Base-by-base conservation (phyloP, 805 yeast species). In the Kodamaea laetipori region DNA sequence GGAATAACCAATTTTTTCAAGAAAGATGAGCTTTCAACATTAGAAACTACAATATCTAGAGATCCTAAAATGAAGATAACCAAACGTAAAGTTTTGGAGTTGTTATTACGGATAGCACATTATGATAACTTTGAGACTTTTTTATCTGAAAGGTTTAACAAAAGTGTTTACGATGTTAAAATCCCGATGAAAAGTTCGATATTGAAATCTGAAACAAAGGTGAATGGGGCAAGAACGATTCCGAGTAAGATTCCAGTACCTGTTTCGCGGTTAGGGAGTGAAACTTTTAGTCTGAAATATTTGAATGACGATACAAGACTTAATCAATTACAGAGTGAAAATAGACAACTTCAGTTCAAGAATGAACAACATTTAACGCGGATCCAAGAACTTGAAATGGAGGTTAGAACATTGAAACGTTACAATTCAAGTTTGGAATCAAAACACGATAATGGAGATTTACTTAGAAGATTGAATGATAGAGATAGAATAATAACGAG, bases 41-140 rank as follows among this genome's bases (percentile, higher is more conserved):
- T 52, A 28, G 35, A 41, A 11, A 48, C 43, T 32, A 44, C 50
- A 43, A 41, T 46, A 16, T 38, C 15, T 12, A 46, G 36, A 13
- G 47, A 33, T 12, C 55, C 55, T 2, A 23, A 12, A 26, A 36
- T 46, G 42, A 47, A 43, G 36, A 47, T 66, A 11, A 53, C 51
- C 37, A 57, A 52, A 39, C 28, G 39, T 2, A 64, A 63, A 24
- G 49, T 64, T 13, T 42, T 51, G 19, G 46, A 49, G 34, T 63
- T 66, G 43, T 9, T 66, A 6, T 39, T 60, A 15, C 57, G 53
- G 19, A 44, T 64, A 24, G 62, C 58, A 3, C 52, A 54, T 7
- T 46, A 47, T 30, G 13, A 45, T 12, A 47, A 47, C 16, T 53
- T 64, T 31, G 54, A 53, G 13, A 47, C 33, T 23, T 57, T 64